Evolutionary conservation across 805 yeast genomes (phyloP).

Genomic region (Yamadazyma nakazawae): DNA sequence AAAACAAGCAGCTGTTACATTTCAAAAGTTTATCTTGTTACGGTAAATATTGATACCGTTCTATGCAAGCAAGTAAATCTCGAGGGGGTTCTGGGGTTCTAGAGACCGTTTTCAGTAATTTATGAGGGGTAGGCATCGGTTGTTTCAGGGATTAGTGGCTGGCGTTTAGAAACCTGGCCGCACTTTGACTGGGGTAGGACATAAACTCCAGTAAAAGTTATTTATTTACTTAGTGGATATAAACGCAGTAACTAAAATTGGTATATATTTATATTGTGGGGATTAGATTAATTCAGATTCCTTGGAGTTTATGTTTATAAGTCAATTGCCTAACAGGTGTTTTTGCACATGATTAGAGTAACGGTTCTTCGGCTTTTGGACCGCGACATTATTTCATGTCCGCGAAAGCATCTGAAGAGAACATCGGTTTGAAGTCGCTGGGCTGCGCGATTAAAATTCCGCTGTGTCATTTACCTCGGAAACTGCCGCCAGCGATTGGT

Average conservation of each 20-base stretch:
- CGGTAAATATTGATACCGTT: too few relatives aligned
- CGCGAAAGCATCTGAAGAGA: not conserved
- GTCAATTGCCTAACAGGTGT: not conserved
- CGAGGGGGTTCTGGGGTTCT: not conserved
- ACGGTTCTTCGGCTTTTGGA: not conserved
- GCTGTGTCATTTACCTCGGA: too few relatives aligned
- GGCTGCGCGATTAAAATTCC: too few relatives aligned
- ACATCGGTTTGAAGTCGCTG: too few relatives aligned
- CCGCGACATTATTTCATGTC: not conserved
- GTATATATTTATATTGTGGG: not conserved
- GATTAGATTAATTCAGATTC: not conserved
- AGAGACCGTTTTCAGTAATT: conserved; percentile 1
- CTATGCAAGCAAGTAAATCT: not conserved
- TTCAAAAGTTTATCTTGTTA: too few relatives aligned
- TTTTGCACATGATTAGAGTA: not conserved
- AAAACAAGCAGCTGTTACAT: too few relatives aligned
- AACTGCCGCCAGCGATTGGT: too few relatives aligned
- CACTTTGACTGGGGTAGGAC: conserved; percentile 2
- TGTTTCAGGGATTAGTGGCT: conserved; percentile 2
- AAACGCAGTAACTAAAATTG: not conserved
- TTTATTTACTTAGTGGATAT: not conserved
- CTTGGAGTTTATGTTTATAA: too few relatives aligned
- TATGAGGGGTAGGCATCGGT: conserved; percentile 9
- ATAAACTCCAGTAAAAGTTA: not conserved
- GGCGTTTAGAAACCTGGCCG: not conserved